These are phyloP conservation scores for Pterocarpus santalinus DNA, from an alignment of 306 rosid species.

Conservation along the genomic window DNA sequence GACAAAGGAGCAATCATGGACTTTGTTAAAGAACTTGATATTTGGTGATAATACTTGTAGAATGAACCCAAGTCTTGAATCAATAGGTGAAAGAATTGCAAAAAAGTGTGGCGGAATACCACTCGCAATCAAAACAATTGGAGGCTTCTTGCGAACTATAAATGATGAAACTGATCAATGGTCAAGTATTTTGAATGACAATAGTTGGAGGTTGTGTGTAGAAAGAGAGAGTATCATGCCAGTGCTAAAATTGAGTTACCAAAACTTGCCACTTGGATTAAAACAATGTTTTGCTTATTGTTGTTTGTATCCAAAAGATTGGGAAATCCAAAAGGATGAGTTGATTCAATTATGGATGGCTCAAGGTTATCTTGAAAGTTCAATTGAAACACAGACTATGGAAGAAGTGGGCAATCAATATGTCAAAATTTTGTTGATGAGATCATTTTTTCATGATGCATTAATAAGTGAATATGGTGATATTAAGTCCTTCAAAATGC, in stretches of 20 bases:
- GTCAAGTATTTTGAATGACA: neutral
- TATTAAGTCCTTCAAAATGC: neutral
- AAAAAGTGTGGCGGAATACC: conserved; percentile 15
- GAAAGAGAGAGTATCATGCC: neutral
- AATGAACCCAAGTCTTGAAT: conserved; percentile 2
- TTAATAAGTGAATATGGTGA: neutral
- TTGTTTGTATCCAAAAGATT: conserved; percentile 16
- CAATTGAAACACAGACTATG: neutral
- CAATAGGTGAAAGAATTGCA: conserved; percentile 21
- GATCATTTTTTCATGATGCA: conserved; percentile 18
- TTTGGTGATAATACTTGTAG: neutral
- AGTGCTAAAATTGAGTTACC: conserved; percentile 9
- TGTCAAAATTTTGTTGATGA: conserved; percentile 5
- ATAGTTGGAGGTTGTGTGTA: neutral
- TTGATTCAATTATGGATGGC: neutral
- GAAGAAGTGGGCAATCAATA: conserved; percentile 21
- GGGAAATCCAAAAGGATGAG: neutral
- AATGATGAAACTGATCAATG: neutral
- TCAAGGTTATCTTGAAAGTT: neutral
- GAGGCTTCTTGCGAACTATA: conserved; percentile 9
- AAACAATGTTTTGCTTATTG: conserved; percentile 18
- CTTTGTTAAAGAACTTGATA: neutral
- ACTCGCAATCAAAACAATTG: conserved; percentile 17
- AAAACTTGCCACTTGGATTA: neutral
- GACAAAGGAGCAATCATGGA: neutral